Percentiles rank a stretch among this genome's conserved stretches.
Evolutionary conservation across 2,329 filamentous ascomycete species (phyloP).

Genomic region (Lachnellula cervina): DNA sequence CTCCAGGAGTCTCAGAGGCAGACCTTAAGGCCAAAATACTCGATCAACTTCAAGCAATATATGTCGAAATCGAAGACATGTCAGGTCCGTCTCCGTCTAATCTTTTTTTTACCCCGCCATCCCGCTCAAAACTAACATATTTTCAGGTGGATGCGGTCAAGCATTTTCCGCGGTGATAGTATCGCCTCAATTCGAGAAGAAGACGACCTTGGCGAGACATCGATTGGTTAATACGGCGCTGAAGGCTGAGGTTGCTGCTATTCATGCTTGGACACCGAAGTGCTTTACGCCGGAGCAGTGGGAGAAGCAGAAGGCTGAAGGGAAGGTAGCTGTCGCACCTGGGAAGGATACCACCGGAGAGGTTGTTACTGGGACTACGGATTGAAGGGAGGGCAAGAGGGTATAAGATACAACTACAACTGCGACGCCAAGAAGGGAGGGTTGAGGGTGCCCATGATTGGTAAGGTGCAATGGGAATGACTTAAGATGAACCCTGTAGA

Average conservation of each 20-base stretch:
- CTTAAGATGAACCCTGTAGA: too few species aligned
- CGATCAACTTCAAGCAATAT: slow-evolving; percentile 64
- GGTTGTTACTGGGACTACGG: slow-evolving; percentile 28
- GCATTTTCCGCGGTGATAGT: slow-evolving; percentile 68
- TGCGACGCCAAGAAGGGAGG: background rate
- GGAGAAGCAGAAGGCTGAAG: slow-evolving; percentile 53
- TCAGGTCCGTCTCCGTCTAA: slow-evolving; percentile 59
- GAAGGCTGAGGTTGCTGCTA: slow-evolving; percentile 67
- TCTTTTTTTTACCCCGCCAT: background rate
- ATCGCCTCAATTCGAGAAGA: slow-evolving; percentile 52
- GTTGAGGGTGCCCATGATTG: too few species aligned
- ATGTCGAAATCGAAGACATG: slow-evolving; percentile 88
- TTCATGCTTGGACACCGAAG: slow-evolving; percentile 74
- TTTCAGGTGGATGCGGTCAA: slow-evolving; percentile 62
- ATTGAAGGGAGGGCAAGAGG: slow-evolving; percentile 17
- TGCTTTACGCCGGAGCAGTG: slow-evolving; percentile 71
- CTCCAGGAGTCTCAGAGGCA: slow-evolving; percentile 66
- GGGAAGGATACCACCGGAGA: slow-evolving; percentile 31
- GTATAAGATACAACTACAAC: background rate
- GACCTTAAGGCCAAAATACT: slow-evolving; percentile 64
- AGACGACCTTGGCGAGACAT: slow-evolving; percentile 60
- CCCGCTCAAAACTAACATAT: background rate
- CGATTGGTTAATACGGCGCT: slow-evolving; percentile 62
- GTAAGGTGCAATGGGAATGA: too few species aligned
- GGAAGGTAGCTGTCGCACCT: slow-evolving; percentile 22